Percentiles rank a stretch among this genome's conserved stretches.
These are phyloP conservation scores for Prunus mira DNA, from an alignment of 306 rosid species.

Conservation along the genomic window DNA sequence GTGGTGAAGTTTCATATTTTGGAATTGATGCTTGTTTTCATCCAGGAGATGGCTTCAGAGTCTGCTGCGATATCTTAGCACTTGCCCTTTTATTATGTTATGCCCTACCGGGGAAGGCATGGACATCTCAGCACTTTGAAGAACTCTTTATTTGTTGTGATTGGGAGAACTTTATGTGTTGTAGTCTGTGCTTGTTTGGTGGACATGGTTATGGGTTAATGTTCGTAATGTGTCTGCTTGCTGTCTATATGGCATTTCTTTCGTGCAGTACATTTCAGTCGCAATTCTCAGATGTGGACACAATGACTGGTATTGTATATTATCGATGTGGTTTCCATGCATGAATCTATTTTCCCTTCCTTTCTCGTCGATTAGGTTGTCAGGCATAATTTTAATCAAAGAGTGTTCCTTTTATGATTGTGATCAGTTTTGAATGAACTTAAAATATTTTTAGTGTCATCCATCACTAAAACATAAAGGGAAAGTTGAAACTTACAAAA, in stretches of 20 bases:
- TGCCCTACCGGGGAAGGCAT: conserved; percentile 47
- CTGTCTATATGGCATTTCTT: conserved; percentile 33
- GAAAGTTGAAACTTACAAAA: too few species aligned
- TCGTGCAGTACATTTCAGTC: conserved; percentile 17
- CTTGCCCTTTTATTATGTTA: conserved; percentile 50
- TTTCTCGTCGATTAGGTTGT: not conserved
- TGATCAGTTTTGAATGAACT: not conserved
- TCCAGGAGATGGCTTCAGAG: conserved; percentile 46
- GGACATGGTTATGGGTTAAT: conserved; percentile 39
- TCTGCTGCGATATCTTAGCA: conserved; percentile 50
- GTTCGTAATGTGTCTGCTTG: conserved; percentile 36
- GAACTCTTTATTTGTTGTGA: conserved; percentile 53
- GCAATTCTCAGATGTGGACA: conserved; percentile 31
- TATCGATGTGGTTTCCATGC: conserved; percentile 8
- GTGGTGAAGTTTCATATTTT: conserved; percentile 23
- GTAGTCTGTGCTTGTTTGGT: conserved; percentile 52
- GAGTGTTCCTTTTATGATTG: too few species aligned
- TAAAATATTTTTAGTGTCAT: not conserved
- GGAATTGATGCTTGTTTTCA: conserved; percentile 45
- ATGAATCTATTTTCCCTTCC: not conserved
- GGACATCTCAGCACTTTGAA: conserved; percentile 56
- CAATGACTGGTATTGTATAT: conserved; percentile 38
- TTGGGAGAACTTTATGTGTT: conserved; percentile 60
- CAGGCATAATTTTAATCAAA: not conserved
- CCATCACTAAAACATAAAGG: too few species aligned